phyloP scores from a whole-genome alignment of 345 rosid species.

The Noccaea caerulescens region DNA sequence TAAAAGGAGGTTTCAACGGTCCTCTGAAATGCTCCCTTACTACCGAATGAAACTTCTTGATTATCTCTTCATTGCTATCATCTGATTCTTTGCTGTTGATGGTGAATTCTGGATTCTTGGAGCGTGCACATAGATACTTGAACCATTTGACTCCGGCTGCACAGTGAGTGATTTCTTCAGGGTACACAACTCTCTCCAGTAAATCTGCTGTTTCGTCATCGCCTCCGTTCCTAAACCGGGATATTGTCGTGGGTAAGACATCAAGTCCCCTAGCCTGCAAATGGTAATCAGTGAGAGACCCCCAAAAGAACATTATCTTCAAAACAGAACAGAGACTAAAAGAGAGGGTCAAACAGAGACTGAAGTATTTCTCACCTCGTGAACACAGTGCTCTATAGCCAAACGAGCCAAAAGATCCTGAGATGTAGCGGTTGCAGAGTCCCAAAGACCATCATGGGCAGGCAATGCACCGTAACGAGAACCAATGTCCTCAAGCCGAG shows the following conservation, averaged over 20 bases:
- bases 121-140: conserved; percentile 66
- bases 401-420: conserved; percentile 71
- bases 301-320: neutral
- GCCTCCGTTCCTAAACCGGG: conserved; percentile 81
- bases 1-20: conserved; percentile 94
- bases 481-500: conserved; percentile 71
- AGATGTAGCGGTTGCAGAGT: conserved; percentile 83
- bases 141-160: conserved; percentile 97
- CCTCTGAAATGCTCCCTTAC: conserved; percentile 85
- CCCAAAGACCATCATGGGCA: conserved; percentile 96
- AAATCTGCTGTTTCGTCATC: conserved; percentile 76
- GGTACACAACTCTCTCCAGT: conserved; percentile 75
- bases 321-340: neutral
- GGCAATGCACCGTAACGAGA: conserved; percentile 82
- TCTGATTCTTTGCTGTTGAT: conserved; percentile 36
- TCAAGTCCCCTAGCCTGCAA: conserved; percentile 92
- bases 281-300: neutral
- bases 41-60: conserved; percentile 63
- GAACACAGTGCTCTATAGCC: conserved; percentile 90
- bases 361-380: conserved; percentile 58
- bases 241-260: conserved; percentile 84
- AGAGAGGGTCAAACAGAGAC: neutral
- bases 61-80: conserved; percentile 51
- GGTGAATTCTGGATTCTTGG: conserved; percentile 38
- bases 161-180: conserved; percentile 92